These are phyloP conservation scores for Fusarium sp. DNA, from an alignment of 2,329 filamentous ascomycete genomes.

Conservation along the genomic window DNA sequence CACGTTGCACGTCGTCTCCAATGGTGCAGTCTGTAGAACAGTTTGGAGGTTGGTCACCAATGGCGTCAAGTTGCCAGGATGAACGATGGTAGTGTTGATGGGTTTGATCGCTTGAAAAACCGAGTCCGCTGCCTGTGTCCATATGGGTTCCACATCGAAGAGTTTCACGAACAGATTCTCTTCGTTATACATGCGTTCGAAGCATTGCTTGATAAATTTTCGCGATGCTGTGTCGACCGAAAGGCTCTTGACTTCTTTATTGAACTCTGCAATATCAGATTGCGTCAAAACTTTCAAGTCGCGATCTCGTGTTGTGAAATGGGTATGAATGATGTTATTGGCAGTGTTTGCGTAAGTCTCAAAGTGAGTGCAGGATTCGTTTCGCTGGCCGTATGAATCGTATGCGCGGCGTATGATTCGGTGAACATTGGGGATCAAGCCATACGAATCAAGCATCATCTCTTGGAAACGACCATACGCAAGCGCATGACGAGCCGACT, in stretches of 20 bases:
- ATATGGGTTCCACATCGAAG: conserved; percentile 67
- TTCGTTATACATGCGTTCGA: conserved; percentile 69
- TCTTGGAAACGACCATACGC: conserved; percentile 71
- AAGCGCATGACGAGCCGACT: conserved; percentile 69
- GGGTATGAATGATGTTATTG: conserved; percentile 66
- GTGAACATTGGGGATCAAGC: conserved; percentile 67
- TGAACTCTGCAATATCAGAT: conserved; percentile 66
- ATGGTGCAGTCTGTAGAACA: conserved; percentile 59
- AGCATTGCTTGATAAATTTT: conserved; percentile 70
- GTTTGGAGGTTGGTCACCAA: conserved; percentile 63
- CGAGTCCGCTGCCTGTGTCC: conserved; percentile 61
- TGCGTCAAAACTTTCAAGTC: conserved; percentile 65
- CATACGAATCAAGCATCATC: conserved; percentile 67
- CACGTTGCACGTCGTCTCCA: conserved; percentile 65
- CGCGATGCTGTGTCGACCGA: conserved; percentile 67
- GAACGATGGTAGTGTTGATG: conserved; percentile 63
- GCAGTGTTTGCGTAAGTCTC: conserved; percentile 67
- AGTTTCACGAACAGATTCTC: conserved; percentile 64
- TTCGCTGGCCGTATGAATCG: conserved; percentile 62
- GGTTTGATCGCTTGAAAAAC: conserved; percentile 63
- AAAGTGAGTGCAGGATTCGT: conserved; percentile 56
- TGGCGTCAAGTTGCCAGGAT: conserved; percentile 65
- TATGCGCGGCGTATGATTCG: conserved; percentile 64
- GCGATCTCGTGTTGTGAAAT: conserved; percentile 64
- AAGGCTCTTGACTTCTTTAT: conserved; percentile 61